A percentile compares a stretch with the other conserved stretches of the same genome.
phyloP scores from a whole-genome alignment of 1,139 yeast genomes.

The Hemisphaericaspora xylofermentans region DNA sequence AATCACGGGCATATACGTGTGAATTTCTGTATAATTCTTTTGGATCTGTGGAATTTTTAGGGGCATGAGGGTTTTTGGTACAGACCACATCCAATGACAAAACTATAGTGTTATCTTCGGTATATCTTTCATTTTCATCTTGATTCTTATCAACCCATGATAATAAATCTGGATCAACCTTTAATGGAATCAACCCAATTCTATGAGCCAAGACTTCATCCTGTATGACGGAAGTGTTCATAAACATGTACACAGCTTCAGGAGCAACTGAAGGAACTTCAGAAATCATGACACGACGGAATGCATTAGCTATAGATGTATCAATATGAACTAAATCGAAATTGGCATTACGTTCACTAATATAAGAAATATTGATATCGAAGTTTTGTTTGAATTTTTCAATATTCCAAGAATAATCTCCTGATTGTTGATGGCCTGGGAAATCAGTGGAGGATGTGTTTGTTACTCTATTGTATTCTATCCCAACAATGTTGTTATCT shows the following conservation, averaged over 20 bases:
- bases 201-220: conserved; percentile 96
- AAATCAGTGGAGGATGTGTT: conserved; percentile 85
- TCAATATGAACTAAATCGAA: conserved; percentile 86
- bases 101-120: conserved; percentile 87
- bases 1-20: conserved; percentile 82
- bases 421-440: conserved; percentile 72
- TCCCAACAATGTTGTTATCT: conserved; percentile 67
- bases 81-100: conserved; percentile 80
- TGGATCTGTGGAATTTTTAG: conserved; percentile 78
- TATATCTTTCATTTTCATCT: conserved; percentile 68
- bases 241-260: conserved; percentile 84
- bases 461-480: conserved; percentile 88
- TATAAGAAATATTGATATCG: conserved; percentile 64
- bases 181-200: conserved; percentile 87
- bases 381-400: conserved; percentile 73
- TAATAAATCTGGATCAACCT: conserved; percentile 85
- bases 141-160: conserved; percentile 69
- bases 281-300: conserved; percentile 93
- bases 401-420: conserved; percentile 78
- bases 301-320: conserved; percentile 92
- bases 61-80: conserved; percentile 81
- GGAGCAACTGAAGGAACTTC: conserved; percentile 97
- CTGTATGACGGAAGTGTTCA: conserved; percentile 94
- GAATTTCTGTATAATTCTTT: conserved; percentile 79
- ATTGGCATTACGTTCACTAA: conserved; percentile 72